These are phyloP conservation scores for Kwoniella dejecticola DNA, from an alignment of 768 basidiomycete species.

Conservation along the genomic window DNA sequence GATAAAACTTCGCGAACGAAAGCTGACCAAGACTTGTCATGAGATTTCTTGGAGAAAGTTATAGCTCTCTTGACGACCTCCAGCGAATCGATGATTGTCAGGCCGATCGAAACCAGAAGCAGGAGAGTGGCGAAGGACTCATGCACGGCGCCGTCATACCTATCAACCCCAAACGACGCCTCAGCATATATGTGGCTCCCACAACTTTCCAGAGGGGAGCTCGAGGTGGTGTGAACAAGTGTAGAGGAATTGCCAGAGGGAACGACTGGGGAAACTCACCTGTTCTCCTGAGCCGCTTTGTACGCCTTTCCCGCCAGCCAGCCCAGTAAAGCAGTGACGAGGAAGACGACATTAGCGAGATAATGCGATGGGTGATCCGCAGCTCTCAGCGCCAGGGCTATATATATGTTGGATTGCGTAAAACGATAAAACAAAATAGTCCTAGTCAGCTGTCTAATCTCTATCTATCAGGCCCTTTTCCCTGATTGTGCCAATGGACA, in stretches of 20 bases:
- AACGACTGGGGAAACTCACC: slow-evolving; percentile 64
- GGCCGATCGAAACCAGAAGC: slow-evolving; percentile 59
- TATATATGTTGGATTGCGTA: neutral
- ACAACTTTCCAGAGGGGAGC: too few species aligned
- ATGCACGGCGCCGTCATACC: slow-evolving; percentile 63
- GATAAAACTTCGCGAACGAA: slow-evolving; percentile 24
- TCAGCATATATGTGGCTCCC: too few species aligned
- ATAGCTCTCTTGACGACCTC: slow-evolving; percentile 33
- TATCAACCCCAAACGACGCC: slow-evolving; percentile 16
- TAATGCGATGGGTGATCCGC: slow-evolving; percentile 70
- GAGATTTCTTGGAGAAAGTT: slow-evolving; percentile 15
- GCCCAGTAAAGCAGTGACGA: slow-evolving; percentile 65
- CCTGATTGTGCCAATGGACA: neutral
- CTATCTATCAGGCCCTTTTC: neutral
- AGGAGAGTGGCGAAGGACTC: slow-evolving; percentile 66
- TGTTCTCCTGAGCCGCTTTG: slow-evolving; percentile 74
- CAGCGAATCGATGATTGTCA: slow-evolving; percentile 64
- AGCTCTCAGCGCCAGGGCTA: slow-evolving; percentile 69
- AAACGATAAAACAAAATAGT: neutral
- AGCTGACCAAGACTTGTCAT: slow-evolving; percentile 28
- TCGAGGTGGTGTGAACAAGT: too few species aligned
- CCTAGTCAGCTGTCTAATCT: too few species aligned
- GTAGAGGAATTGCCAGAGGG: neutral
- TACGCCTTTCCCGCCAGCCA: slow-evolving; percentile 72
- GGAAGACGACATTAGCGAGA: slow-evolving; percentile 66